Conservation (phyloP, 495 filamentous ascomycete species). For the Podospora bellae-mahoneyi region DNA sequence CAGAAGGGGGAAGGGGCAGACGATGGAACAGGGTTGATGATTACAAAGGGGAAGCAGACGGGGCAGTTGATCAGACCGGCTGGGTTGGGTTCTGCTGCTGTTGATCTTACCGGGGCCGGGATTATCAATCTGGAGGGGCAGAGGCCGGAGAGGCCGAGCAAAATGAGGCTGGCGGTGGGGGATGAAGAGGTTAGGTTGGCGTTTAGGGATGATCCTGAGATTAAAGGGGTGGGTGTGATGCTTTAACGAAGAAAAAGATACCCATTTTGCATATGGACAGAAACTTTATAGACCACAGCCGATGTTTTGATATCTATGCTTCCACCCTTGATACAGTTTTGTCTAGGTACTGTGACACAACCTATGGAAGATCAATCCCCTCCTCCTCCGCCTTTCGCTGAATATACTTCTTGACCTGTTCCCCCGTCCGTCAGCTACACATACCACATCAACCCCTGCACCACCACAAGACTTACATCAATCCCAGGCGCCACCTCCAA, state of each 20-base stretch:
- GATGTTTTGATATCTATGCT: too few species aligned
- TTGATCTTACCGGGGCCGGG: slow-evolving; percentile 81
- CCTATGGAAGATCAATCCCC: slow-evolving; percentile 65
- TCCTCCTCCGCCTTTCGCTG: slow-evolving; percentile 76
- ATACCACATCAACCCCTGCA: not conserved
- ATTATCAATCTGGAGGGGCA: slow-evolving; percentile 76
- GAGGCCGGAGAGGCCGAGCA: slow-evolving; percentile 78
- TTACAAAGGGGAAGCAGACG: not conserved
- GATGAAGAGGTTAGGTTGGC: slow-evolving; percentile 88
- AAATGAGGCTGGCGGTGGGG: slow-evolving; percentile 77
- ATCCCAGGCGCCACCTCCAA: slow-evolving; percentile 82
- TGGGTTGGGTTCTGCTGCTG: slow-evolving; percentile 67
- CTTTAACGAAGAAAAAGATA: slow-evolving; percentile 30
- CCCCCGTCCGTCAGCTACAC: not conserved
- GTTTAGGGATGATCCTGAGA: slow-evolving; percentile 82
- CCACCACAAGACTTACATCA: slow-evolving; percentile 31
- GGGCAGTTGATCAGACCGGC: slow-evolving; percentile 47
- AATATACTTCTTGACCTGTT: slow-evolving; percentile 71
- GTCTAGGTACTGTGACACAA: too few species aligned
- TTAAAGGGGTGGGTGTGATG: slow-evolving; percentile 63
- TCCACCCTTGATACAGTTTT: too few species aligned
- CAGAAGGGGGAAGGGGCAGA: slow-evolving; percentile 14
- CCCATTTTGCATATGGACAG: slow-evolving; percentile 8
- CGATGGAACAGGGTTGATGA: not conserved
- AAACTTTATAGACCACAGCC: too few species aligned